A percentile compares a stretch with the other conserved stretches of the same genome.
These are phyloP conservation scores for Delitschia confertaspora DNA, from an alignment of 495 filamentous ascomycete genomes.

Conservation along the genomic window DNA sequence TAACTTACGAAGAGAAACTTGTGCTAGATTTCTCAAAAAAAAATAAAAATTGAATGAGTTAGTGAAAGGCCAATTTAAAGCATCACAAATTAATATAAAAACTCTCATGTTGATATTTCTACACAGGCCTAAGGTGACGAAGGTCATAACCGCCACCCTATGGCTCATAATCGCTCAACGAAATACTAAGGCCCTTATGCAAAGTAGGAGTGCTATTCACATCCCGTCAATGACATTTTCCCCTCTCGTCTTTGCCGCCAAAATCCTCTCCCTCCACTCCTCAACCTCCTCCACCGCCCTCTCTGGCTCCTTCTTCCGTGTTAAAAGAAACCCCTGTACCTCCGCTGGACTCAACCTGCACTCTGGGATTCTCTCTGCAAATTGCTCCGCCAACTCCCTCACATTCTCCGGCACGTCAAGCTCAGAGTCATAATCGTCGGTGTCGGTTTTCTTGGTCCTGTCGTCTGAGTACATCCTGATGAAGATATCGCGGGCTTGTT, in stretches of 20 bases:
- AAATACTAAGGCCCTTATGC: too few species aligned
- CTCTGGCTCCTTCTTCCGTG: conserved; percentile 33
- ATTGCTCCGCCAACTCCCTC: conserved; percentile 42
- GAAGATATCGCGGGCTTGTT: conserved; percentile 25
- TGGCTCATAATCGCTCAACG: too few species aligned
- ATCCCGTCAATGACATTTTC: too few species aligned
- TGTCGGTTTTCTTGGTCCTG: conserved; percentile 1
- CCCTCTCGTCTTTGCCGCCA: conserved; percentile 27
- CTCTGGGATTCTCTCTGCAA: conserved; percentile 53
- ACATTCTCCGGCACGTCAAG: conserved; percentile 30
- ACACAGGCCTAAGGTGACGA: too few species aligned
- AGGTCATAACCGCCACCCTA: too few species aligned
- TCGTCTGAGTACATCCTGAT: conserved; percentile 26
- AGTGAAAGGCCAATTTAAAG: too few species aligned
- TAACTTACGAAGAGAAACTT: too few species aligned
- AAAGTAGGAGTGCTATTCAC: too few species aligned
- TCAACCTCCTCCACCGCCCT: conserved; percentile 30
- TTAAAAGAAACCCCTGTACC: conserved; percentile 57
- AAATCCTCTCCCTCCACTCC: conserved; percentile 26
- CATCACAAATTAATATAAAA: too few species aligned
- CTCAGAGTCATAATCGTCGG: conserved; percentile 5
- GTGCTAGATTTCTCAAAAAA: too few species aligned
- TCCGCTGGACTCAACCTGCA: conserved; percentile 64
- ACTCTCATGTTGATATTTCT: too few species aligned
- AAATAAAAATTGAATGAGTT: too few species aligned